Conservation (phyloP, 768 basidiomycete species). For the Steccherinum ochraceum region DNA sequence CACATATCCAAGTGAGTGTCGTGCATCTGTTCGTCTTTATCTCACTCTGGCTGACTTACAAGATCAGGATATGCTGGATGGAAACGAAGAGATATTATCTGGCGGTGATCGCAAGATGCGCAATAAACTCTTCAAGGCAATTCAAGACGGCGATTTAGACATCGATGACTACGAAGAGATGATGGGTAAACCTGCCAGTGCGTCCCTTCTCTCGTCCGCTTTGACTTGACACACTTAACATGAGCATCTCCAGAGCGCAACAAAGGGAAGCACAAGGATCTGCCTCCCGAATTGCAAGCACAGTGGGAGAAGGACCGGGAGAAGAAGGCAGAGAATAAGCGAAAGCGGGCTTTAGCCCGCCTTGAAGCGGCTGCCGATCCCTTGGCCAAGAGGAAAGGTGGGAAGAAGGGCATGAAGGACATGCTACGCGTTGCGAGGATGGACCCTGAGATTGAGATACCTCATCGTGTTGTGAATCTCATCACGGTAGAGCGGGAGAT, state of each 20-base stretch:
- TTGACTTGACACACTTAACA: neutral
- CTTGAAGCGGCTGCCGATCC: conserved; percentile 59
- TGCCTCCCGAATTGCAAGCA: conserved; percentile 52
- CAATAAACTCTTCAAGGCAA: conserved; percentile 54
- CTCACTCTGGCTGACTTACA: neutral
- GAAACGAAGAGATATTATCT: conserved; percentile 43
- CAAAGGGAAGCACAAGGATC: conserved; percentile 37
- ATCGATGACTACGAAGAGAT: conserved; percentile 24
- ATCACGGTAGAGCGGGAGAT: conserved; percentile 66
- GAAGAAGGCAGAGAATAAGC: conserved; percentile 77
- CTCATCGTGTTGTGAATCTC: conserved; percentile 55
- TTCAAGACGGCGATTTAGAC: conserved; percentile 47
- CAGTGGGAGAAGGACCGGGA: conserved; percentile 80
- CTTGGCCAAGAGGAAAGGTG: conserved; percentile 51
- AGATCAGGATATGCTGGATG: conserved; percentile 59
- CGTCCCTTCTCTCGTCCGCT: conserved; percentile 20
- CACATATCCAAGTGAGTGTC: conserved; percentile 43
- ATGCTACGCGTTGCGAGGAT: conserved; percentile 50
- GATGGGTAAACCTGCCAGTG: conserved; percentile 41
- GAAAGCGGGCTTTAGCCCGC: conserved; percentile 49
- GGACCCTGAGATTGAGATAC: conserved; percentile 36
- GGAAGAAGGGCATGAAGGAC: conserved; percentile 66
- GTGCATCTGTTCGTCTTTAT: neutral
- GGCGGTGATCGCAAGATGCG: conserved; percentile 40
- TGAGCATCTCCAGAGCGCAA: conserved; percentile 34